Evolutionary conservation across 495 filamentous ascomycete species (phyloP).

Genomic region (Lichenothelia convexa): DNA sequence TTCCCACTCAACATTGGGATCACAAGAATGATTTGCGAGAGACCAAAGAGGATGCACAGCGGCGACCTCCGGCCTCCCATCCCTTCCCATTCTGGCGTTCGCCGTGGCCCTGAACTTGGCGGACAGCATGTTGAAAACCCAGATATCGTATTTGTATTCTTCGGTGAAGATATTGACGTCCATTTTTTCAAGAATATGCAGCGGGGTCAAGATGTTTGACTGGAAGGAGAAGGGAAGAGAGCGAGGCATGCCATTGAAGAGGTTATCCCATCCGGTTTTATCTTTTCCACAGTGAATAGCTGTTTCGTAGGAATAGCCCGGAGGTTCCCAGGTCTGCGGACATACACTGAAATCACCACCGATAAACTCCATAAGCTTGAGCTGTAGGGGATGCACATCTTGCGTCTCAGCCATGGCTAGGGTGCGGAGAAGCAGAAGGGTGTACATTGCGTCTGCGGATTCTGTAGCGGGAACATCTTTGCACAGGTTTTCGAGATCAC

Average conservation of each 20-base stretch:
- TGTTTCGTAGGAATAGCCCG: not conserved
- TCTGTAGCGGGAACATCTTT: constrained; percentile 58
- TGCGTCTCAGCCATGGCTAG: constrained; percentile 79
- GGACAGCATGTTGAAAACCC: constrained; percentile 85
- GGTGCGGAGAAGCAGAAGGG: constrained; percentile 35
- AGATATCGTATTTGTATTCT: constrained; percentile 52
- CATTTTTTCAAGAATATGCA: constrained; percentile 81
- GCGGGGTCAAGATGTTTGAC: constrained; percentile 61
- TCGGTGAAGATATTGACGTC: constrained; percentile 71
- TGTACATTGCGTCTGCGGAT: constrained; percentile 57
- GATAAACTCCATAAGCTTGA: constrained; percentile 75
- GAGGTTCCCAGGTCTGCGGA: constrained; percentile 3
- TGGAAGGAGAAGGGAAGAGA: constrained; percentile 81
- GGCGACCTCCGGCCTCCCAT: constrained; percentile 49
- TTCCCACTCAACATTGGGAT: constrained; percentile 87
- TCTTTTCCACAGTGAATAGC: too few relatives aligned
- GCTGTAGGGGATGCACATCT: constrained; percentile 60
- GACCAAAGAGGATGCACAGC: constrained; percentile 63
- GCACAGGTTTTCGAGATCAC: constrained; percentile 57
- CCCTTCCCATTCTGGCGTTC: constrained; percentile 40
- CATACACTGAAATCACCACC: constrained; percentile 58
- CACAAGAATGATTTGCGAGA: constrained; percentile 81
- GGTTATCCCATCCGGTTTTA: too few relatives aligned
- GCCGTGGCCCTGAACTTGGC: constrained; percentile 88
- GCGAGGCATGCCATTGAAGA: constrained; percentile 23